Base-by-base conservation (phyloP, 1,284 basidiomycete species). In the Fistulinella staudtii region DNA sequence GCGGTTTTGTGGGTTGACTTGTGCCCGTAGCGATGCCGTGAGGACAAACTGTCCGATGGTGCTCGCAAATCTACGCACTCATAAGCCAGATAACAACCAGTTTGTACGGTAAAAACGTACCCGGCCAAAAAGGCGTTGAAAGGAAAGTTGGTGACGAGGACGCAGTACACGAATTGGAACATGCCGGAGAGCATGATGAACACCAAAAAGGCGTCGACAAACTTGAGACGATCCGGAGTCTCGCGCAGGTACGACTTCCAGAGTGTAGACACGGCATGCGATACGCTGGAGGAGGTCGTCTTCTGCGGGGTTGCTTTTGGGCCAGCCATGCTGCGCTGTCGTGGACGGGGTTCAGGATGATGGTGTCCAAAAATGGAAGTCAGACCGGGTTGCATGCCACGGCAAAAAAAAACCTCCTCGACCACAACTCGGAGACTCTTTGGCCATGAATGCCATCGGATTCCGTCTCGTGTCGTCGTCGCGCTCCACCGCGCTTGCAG, bases 41-140 rank as follows among this genome's bases (percentile, higher is more conserved):
- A 99, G 75, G 40, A 98, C 93, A 65, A 99, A 99, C 65, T 99
- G 96, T 22, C 95, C 95, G 29, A 98, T 89, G 10, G 87, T 89
- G 56, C 93, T 91, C 23, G 85, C 75, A 65, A 99, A 99, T 25
- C 95, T 98, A 56, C 14, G 23, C 0, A 14, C 17, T 10, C 28
- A n/a, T 51, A 28, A 50, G 39, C 38, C 29, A 1, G 21, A 28
- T 4, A 24, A 20, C 39, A 17, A n/a, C 34, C 8, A 13, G 33
- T 36, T 36, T 17, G 2, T 18, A 3, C 3, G 4, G n/a, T 8
- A 13, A 30, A 7, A 17, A 58, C 88, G 55, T 69, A 98, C 93
- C 93, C 93, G 55, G 93, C 86, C 49, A 97, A 70, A 70, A 98
- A 99, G 27, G 94, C 92, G 59, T 98, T 97, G 77, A 96, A 98